phyloP scores from a whole-genome alignment of 2,329 filamentous ascomycete species.

The Whalleya microplaca region DNA sequence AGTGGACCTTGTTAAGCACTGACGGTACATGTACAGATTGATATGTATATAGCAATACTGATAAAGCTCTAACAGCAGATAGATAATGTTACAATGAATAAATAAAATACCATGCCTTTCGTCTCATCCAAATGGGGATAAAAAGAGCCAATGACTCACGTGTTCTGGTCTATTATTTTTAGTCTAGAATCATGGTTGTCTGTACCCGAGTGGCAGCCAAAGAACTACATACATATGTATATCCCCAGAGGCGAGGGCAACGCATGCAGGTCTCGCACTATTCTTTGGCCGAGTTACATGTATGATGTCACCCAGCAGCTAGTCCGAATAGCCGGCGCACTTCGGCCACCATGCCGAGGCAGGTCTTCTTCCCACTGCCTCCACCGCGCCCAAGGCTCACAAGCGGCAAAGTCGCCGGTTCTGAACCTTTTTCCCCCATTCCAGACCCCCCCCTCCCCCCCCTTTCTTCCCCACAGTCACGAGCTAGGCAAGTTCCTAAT shows the following conservation, averaged over 20 bases:
- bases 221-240: too few relatives aligned
- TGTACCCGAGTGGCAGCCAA: too few relatives aligned
- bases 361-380: background rate
- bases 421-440: constrained; percentile 26
- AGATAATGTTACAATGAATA: background rate
- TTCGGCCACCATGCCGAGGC: constrained; percentile 28
- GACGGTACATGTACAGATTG: too few relatives aligned
- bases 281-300: constrained; percentile 24
- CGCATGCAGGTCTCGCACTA: constrained; percentile 18
- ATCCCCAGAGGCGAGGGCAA: background rate
- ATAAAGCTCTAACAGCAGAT: background rate
- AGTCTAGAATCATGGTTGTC: background rate
- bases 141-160: background rate
- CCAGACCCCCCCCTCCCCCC: background rate
- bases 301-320: constrained; percentile 24
- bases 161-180: background rate
- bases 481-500: constrained; percentile 14
- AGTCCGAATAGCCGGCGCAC: constrained; percentile 22
- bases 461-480: constrained; percentile 27
- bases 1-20: background rate
- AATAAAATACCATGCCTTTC: background rate
- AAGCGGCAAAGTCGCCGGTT: constrained; percentile 23
- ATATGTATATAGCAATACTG: too few relatives aligned
- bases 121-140: background rate
- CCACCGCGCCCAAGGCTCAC: background rate